Percentiles rank a stretch among this genome's conserved stretches.
phyloP scores from a whole-genome alignment of 2,329 filamentous ascomycete species.

The Lomentospora prolificans region DNA sequence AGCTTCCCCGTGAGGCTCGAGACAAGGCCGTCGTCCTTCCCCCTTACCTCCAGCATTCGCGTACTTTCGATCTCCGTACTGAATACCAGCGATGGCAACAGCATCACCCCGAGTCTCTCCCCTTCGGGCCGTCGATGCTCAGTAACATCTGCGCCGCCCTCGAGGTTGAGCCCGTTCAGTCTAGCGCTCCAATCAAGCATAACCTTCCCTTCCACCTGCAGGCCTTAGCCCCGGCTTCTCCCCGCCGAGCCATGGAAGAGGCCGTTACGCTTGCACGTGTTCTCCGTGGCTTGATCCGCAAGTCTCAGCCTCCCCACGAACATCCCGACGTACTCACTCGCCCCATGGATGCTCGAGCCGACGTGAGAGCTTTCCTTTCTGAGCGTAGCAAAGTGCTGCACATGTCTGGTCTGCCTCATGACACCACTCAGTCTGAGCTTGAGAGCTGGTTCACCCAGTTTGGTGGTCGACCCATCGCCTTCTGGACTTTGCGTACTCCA shows the following conservation, averaged over 20 bases:
- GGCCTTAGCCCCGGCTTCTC: slow-evolving; percentile 87
- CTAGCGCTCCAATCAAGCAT: slow-evolving; percentile 96
- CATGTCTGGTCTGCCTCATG: slow-evolving; percentile 93
- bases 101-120: slow-evolving; percentile 93
- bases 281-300: slow-evolving; percentile 83
- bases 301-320: slow-evolving; percentile 88
- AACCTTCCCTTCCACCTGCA: slow-evolving; percentile 97
- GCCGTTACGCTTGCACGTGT: slow-evolving; percentile 89
- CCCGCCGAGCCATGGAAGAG: slow-evolving; percentile 94
- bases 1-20: slow-evolving; percentile 91
- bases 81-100: slow-evolving; percentile 99
- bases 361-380: slow-evolving; percentile 89
- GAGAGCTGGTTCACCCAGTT: slow-evolving; percentile 99
- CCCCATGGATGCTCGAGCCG: slow-evolving; percentile 92
- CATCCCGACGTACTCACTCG: slow-evolving; percentile 91
- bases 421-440: slow-evolving; percentile 95
- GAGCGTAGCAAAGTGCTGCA: slow-evolving; percentile 97
- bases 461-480: slow-evolving; percentile 92
- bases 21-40: slow-evolving; percentile 97
- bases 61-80: slow-evolving; percentile 91
- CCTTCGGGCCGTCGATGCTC: slow-evolving; percentile 89
- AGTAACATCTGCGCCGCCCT: slow-evolving; percentile 97
- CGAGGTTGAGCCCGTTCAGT: slow-evolving; percentile 95
- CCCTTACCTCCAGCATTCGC: slow-evolving; percentile 93
- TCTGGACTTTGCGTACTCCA: slow-evolving; percentile 95